A percentile compares a stretch with the other conserved stretches of the same genome.
Conservation (phyloP, 176 grass and related monocot species). For the Carex pumila region DNA sequence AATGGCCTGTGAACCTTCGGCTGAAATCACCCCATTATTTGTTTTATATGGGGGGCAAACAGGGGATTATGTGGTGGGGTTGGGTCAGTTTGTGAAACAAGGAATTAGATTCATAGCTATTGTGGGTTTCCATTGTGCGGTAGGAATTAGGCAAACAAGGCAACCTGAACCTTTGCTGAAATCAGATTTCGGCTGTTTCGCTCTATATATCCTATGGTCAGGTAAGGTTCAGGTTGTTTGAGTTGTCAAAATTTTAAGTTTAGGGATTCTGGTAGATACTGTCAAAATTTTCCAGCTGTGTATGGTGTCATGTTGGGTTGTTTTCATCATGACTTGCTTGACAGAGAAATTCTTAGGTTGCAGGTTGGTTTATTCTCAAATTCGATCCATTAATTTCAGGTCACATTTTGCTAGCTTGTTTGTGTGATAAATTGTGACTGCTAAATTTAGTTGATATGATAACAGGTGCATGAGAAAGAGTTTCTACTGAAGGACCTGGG, state of each 20-base stretch:
- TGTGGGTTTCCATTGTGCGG: not conserved
- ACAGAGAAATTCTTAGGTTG: not conserved
- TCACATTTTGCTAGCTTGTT: not conserved
- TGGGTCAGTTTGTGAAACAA: not conserved
- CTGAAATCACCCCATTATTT: not conserved
- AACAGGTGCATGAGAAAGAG: conserved; percentile 64
- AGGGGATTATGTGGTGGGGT: not conserved
- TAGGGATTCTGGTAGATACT: not conserved
- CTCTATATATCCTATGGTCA: not conserved
- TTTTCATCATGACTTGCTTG: not conserved
- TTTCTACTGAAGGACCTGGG: conserved; percentile 61
- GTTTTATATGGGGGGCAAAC: not conserved
- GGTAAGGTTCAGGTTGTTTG: not conserved
- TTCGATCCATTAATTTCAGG: not conserved
- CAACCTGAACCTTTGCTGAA: not conserved
- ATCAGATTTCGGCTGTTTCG: not conserved
- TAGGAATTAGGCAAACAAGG: not conserved
- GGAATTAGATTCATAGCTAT: no score
- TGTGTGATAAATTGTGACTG: not conserved
- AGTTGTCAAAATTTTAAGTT: not conserved
- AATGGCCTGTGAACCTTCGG: not conserved
- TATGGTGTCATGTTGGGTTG: not conserved
- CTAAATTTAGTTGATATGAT: conserved; percentile 19
- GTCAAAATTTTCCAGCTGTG: not conserved
- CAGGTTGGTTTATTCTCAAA: not conserved